These are phyloP conservation scores for Beauveria bassiana DNA, from an alignment of 2,329 filamentous ascomycete genomes.

Conservation along the genomic window DNA sequence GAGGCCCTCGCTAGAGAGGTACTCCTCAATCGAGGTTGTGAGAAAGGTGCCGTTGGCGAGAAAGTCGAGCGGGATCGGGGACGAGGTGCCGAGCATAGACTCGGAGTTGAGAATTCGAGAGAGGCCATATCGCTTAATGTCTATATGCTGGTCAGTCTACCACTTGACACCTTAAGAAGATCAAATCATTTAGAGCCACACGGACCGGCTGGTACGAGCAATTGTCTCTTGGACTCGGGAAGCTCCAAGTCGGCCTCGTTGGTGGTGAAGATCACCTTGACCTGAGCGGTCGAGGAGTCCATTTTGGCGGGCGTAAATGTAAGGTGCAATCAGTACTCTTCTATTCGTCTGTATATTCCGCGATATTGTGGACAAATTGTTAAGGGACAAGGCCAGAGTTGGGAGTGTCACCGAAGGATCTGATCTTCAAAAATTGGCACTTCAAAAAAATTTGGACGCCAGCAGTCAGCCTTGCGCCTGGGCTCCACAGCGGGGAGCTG, in stretches of 20 bases:
- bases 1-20: conserved; percentile 76
- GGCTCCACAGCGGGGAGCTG: conserved; percentile 5
- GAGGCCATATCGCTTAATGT: conserved; percentile 62
- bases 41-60: conserved; percentile 91
- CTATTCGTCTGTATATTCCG: background rate
- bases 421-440: background rate
- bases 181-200: background rate
- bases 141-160: conserved; percentile 25
- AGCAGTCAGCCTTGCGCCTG: background rate
- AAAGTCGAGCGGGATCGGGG: conserved; percentile 81
- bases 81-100: conserved; percentile 58
- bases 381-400: background rate
- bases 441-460: background rate
- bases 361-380: background rate
- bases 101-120: conserved; percentile 65
- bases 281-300: conserved; percentile 40
- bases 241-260: conserved; percentile 54
- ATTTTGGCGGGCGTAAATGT: conserved; percentile 17
- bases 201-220: conserved; percentile 54
- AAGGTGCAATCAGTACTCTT: background rate
- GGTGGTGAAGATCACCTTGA: conserved; percentile 62
- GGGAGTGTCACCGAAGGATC: background rate
- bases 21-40: conserved; percentile 82
- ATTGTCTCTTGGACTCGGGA: conserved; percentile 52
- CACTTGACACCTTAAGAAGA: background rate